Percentiles rank a stretch among this genome's conserved stretches.
phyloP scores from a whole-genome alignment of 116 monocot genomes.

The Zostera marina region DNA sequence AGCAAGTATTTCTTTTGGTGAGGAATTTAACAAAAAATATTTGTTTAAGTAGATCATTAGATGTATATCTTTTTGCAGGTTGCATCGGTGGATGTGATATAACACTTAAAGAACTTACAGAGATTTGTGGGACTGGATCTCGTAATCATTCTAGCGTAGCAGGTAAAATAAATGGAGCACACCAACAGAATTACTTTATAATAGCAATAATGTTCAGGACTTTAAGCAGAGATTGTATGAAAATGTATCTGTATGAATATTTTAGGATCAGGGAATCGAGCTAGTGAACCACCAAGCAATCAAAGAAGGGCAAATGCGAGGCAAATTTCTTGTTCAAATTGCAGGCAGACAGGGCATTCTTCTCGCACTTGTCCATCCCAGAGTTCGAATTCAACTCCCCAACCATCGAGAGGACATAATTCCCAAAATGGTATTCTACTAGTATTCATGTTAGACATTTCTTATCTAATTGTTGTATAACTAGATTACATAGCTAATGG shows the following conservation, averaged over 20 bases:
- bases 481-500: no score
- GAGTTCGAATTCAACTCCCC: constrained; percentile 18
- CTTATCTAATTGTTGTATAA: no score
- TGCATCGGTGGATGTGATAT: constrained; percentile 89
- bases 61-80: constrained; percentile 33
- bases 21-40: not conserved
- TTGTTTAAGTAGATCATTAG: not conserved
- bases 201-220: no score
- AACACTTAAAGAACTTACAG: constrained; percentile 54
- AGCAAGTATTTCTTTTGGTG: not conserved
- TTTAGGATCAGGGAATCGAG: constrained; percentile 45
- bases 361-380: constrained; percentile 34
- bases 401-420: constrained; percentile 14
- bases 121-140: constrained; percentile 75
- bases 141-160: constrained; percentile 27
- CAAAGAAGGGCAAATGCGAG: constrained; percentile 24
- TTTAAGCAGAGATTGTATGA: not conserved
- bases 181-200: no score
- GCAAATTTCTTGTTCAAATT: constrained; percentile 28
- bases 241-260: not conserved
- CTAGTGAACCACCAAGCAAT: constrained; percentile 26
- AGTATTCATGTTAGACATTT: not conserved
- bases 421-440: constrained; percentile 23
- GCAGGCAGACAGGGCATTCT: constrained; percentile 52
- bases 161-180: constrained; percentile 13